Base-by-base conservation (phyloP, 2,329 filamentous ascomycete genomes). In the Penicillium sp. region DNA sequence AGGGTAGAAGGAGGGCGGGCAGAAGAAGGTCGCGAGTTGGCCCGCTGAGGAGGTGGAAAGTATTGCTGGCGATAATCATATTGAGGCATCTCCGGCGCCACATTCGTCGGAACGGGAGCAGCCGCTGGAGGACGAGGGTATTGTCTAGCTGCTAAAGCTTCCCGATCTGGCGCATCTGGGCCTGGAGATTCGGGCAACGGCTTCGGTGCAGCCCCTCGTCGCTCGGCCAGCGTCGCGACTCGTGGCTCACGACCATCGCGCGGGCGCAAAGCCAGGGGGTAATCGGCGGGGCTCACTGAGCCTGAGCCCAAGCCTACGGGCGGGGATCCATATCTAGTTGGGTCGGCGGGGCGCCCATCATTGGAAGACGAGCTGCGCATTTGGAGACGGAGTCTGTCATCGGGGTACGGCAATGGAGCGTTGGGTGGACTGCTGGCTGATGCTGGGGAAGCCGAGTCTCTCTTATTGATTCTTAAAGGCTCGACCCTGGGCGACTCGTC, bases 391-490 rank as follows among this genome's bases (percentile, higher is more conserved):
- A 70, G 69, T 26, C 72, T 85, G 71, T 91, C 88, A 66, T 90
- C 87, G 42, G 91, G 90, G 67, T 93, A 95, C 0, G 88, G 87
- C 25, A 91, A 78, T 59, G 84, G 77, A 57, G 82, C 88, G 54
- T 81, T 76, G 67, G 70, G 73, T 69, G 70, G 67, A 55, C 68
- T 70, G 49, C 72, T 72, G 21, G 69, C 65, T 10, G 71, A 69
- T 27, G 73, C 72, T 35, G 85, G 85, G 52, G 81, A 81, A 31
- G 88, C 84, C 57, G 87, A 89, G 67, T 87, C 85, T 55, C 88
- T 86, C 75, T 96, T 96, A 79, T 88, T 88, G 73, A 96, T 96
- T 69, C 91, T 86, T 76, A 96, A 77, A 59, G 92, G 92, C 68
- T 90, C 90, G 66, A 96, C 85, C 19, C 90, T 91, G 57, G 92